Evolutionary conservation across 805 yeast genomes (phyloP), one percentile per base, ranked within the genome.

Genomic region (Yarrowia hollandica): DNA sequence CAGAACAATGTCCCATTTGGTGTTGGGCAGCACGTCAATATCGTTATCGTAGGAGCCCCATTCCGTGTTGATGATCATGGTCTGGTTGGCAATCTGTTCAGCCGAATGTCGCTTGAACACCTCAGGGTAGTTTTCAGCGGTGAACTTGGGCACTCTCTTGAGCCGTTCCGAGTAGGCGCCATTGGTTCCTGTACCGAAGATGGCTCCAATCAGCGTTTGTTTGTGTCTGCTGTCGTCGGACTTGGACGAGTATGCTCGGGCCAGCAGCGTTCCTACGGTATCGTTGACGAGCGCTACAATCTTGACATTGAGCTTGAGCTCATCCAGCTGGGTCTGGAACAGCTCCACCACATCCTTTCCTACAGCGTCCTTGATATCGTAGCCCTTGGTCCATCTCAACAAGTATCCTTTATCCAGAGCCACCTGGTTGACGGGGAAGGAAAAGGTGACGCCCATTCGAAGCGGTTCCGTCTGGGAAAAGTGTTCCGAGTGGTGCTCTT

Each of bases 31-130:
- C 37, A 83, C 76, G 64, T 82, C 77, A 62, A 90, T 77, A 19
- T 82, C 84, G 69, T 92, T 92, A 73, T 92, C 98, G 68, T 91
- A 92, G 39, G 97, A 90, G 63, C 98, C 98, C 97, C 98, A 94
- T 74, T 94, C 99, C 44, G 97, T 91, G 75, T 91, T 91, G 66
- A 91, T 80, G 63, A 90, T 87, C 97, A 91, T 91, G 66, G 79
- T 72, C 14, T 48, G 39, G 30, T 48, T 33, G 15, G 39, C 55
- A 12, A 48, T 48, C 12, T 52, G 44, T 8, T 35, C 44, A 2
- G 44, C 21, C 18, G 69, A 70, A 22, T 68, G 72, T 44, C 72
- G 72, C 12, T 60, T 54, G 38, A 59, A 61, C 58, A 62, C 64
- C 37, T 67, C 66, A 15, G 67, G 65, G 50, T 66, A 63, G n/a